Percentiles rank a stretch among this genome's conserved stretches.
Evolutionary conservation across 164 flowering plant species (phyloP).

Genomic region (Stephania japonica): DNA sequence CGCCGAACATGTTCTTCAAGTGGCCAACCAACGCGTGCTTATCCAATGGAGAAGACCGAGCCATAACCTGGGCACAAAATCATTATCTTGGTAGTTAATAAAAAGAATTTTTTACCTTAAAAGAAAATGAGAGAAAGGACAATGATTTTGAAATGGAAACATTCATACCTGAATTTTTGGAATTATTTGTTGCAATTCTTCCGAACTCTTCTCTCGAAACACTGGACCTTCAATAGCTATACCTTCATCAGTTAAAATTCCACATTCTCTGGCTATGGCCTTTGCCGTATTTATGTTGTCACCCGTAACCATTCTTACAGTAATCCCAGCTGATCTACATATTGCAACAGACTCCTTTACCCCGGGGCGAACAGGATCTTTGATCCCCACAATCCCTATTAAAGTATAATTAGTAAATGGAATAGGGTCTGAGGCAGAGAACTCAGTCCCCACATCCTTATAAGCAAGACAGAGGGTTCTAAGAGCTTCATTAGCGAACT

Average conservation of each 20-base stretch:
- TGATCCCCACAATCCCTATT: slow-evolving; percentile 9
- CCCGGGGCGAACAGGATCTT: slow-evolving; percentile 8
- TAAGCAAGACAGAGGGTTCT: slow-evolving; percentile 72
- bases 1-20: slow-evolving; percentile 52
- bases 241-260: slow-evolving; percentile 7
- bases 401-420: neutral
- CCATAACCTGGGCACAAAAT: slow-evolving; percentile 60
- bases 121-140: neutral
- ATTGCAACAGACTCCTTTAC: slow-evolving; percentile 2
- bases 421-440: neutral
- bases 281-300: slow-evolving; percentile 17
- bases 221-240: slow-evolving; percentile 11
- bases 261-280: slow-evolving; percentile 8
- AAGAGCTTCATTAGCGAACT: slow-evolving; percentile 71
- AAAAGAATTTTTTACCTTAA: neutral
- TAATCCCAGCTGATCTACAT: neutral
- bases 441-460: slow-evolving; percentile 19
- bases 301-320: slow-evolving; percentile 17
- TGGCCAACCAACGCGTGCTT: slow-evolving; percentile 76
- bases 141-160: neutral
- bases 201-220: neutral
- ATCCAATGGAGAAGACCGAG: slow-evolving; percentile 91
- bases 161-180: slow-evolving; percentile 6
- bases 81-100: neutral
- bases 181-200: slow-evolving; percentile 4